A percentile compares a stretch with the other conserved stretches of the same genome.
Conservation (phyloP, 257 asterid genomes). For the Paraleonurus japonicus region DNA sequence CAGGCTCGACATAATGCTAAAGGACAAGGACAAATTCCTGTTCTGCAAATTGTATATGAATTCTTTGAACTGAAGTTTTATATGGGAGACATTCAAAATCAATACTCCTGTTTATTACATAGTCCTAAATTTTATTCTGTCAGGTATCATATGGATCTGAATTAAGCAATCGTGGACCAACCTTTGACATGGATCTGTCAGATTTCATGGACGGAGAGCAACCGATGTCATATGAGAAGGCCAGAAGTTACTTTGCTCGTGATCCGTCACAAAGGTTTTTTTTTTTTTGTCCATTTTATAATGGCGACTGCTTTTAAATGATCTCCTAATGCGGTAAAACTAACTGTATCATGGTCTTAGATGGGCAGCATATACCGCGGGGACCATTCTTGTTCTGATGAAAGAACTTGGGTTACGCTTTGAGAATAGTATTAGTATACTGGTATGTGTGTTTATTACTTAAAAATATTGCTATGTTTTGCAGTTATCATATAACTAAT, state of each 20-base stretch:
- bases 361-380: conserved; percentile 99
- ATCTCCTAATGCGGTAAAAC: conserved; percentile 16
- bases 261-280: conserved; percentile 93
- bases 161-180: conserved; percentile 96
- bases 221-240: conserved; percentile 76
- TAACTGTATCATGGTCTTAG: conserved; percentile 45
- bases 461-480: not conserved
- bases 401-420: conserved; percentile 77
- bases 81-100: not conserved
- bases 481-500: not conserved
- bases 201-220: conserved; percentile 85
- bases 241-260: conserved; percentile 76
- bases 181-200: conserved; percentile 94
- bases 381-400: conserved; percentile 95
- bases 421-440: conserved; percentile 76
- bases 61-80: not conserved
- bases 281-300: conserved; percentile 10
- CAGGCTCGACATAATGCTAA: conserved; percentile 80
- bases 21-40: conserved; percentile 73
- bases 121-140: conserved; percentile 14
- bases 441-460: conserved; percentile 47
- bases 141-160: conserved; percentile 99
- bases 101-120: not conserved
- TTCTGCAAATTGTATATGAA: conserved; percentile 85
- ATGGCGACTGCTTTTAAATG: conserved; percentile 10